phyloP scores from a whole-genome alignment of 768 basidiomycete species.

The Trametes meyenii region DNA sequence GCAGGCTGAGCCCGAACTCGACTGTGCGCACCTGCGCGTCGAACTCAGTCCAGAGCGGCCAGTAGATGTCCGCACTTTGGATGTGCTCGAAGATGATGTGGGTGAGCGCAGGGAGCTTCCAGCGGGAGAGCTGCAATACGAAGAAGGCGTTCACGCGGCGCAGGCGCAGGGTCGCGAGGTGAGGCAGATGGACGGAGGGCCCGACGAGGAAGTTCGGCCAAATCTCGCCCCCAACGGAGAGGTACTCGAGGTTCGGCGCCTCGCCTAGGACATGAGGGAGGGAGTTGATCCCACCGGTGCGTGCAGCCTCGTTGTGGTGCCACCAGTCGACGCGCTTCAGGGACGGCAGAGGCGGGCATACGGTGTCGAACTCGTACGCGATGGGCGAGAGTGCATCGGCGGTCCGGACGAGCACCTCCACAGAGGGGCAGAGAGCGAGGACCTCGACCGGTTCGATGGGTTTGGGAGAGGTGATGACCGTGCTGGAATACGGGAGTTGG shows the following conservation, averaged over 20 bases:
- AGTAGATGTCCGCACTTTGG: conserved; percentile 38
- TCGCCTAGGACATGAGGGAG: conserved; percentile 52
- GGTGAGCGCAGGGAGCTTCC: conserved; percentile 56
- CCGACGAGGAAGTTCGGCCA: conserved; percentile 30
- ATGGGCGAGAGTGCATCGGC: conserved; percentile 57
- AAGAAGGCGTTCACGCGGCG: conserved; percentile 51
- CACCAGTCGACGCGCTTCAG: conserved; percentile 72
- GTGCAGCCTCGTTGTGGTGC: conserved; percentile 56
- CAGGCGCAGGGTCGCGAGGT: conserved; percentile 57
- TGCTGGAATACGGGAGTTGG: conserved; percentile 59
- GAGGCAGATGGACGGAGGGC: conserved; percentile 42
- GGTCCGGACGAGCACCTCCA: conserved; percentile 61
- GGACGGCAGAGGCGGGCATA: conserved; percentile 47
- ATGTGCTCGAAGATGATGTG: conserved; percentile 57
- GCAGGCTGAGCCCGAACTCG: conserved; percentile 60
- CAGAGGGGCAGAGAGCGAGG: conserved; percentile 48
- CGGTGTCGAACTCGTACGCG: conserved; percentile 55
- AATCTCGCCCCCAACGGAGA: conserved; percentile 54
- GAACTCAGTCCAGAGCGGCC: conserved; percentile 51
- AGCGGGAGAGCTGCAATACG: conserved; percentile 49
- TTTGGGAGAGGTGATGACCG: conserved; percentile 42
- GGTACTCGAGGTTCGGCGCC: conserved; percentile 59
- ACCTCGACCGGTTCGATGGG: conserved; percentile 47
- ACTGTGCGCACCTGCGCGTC: conserved; percentile 54
- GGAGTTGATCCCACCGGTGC: conserved; percentile 68